Evolutionary conservation across 768 basidiomycete species (phyloP), one percentile per base, ranked within the genome.

Genomic region (Xerocomellus chrysenteron): DNA sequence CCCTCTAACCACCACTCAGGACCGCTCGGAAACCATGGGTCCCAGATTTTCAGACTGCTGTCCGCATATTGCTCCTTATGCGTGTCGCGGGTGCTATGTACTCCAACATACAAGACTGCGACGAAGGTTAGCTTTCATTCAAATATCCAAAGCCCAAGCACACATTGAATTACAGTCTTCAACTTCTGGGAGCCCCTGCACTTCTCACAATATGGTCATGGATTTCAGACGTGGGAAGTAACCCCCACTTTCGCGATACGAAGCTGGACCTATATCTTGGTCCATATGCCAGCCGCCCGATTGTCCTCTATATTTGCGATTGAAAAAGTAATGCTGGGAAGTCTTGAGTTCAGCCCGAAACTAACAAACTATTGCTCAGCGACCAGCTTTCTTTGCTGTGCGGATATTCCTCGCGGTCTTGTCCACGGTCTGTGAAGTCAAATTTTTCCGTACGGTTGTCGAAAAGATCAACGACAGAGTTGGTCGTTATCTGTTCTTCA

Each of bases 131-230:
- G 65, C 50, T 35, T 47, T 46, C 41, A 28, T 24, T 33, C 30
- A 39, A 14, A 14, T 8, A 13, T 36, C 3, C 26, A 50, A 39
- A 40, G 0, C 28, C 42, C 19, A 39, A 40, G 0, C 30, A 43
- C 19, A 3, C 17, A 39, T 47, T 54, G 37, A 56, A 39, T 35
- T n/a, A 12, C 48, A 99, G 97, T 97, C 13, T 99, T 87, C 81
- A 99, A 99, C 74, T 99, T 97, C 73, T 98, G 93, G 93, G 97
- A 98, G 68, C 97, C 97, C 19, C 76, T 99, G 16, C 97, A 99
- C 74, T 95, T 94, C 68, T 78, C 97, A 54, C 83, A 87, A 56
- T 76, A 85, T 54, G 93, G 92, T 26, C 79, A 86, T 57, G 97
- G 91, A 9, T 98, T 99, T 72, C 96, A 98, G 74, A 98, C 97